A percentile compares a stretch with the other conserved stretches of the same genome.
Conservation (phyloP, 2,329 filamentous ascomycete genomes). For the Scedosporium dehoogii region DNA sequence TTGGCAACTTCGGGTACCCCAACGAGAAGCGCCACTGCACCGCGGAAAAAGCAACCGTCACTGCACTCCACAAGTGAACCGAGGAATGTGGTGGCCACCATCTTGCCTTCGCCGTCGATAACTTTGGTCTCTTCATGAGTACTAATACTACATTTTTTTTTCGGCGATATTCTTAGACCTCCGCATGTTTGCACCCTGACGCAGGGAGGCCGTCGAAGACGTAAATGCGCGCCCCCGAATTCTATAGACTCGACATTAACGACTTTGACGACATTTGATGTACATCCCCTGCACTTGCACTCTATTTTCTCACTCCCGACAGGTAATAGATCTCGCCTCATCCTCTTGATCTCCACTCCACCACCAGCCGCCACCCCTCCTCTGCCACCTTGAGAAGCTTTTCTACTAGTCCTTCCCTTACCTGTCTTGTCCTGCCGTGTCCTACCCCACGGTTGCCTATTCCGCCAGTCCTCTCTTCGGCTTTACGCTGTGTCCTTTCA, state of each 20-base stretch:
- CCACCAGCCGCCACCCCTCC: too few species aligned
- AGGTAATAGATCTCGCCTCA: too few species aligned
- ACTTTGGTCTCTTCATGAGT: neutral
- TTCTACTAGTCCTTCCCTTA: neutral
- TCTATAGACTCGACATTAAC: neutral
- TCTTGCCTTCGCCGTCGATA: neutral
- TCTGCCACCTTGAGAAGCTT: neutral
- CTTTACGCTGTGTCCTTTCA: neutral
- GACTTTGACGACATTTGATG: too few species aligned
- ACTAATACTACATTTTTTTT: neutral
- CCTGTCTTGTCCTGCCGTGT: neutral
- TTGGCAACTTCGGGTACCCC: too few species aligned
- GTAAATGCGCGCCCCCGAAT: neutral
- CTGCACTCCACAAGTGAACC: neutral
- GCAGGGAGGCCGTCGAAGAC: neutral
- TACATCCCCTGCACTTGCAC: too few species aligned
- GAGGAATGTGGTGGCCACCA: neutral
- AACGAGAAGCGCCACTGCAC: too few species aligned
- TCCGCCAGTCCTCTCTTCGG: neutral
- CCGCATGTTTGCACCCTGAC: neutral
- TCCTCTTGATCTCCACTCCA: too few species aligned
- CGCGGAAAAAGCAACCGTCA: too few species aligned
- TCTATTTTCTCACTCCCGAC: too few species aligned
- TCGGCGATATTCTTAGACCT: neutral
- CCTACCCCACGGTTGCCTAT: neutral